Conservation (phyloP, 306 rosid species). For the Luffa aegyptiaca region DNA sequence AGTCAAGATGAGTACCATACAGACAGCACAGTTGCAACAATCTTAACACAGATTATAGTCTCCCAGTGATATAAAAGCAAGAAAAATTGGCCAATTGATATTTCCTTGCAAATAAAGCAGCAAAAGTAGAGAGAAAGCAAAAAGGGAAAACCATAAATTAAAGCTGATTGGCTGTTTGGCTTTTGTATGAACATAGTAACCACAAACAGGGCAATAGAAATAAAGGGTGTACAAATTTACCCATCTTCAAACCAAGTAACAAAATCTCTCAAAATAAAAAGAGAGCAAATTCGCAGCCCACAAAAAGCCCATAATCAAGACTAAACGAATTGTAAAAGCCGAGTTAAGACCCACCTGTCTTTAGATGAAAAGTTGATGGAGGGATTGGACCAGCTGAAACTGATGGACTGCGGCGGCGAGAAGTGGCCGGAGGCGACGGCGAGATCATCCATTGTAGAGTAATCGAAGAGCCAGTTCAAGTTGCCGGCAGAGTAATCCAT, state of each 20-base stretch:
- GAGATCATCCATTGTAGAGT: slow-evolving; percentile 28
- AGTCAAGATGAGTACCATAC: not conserved
- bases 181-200: not conserved
- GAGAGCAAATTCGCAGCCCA: not conserved
- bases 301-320: not conserved
- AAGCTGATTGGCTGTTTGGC: not conserved
- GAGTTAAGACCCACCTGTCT: slow-evolving; percentile 28
- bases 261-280: not conserved
- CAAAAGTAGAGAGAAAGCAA: not conserved
- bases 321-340: slow-evolving; percentile 3
- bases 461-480: slow-evolving; percentile 50
- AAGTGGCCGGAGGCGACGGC: slow-evolving; percentile 28
- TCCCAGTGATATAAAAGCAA: not conserved
- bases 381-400: slow-evolving; percentile 43
- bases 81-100: not conserved
- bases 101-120: not conserved
- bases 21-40: not conserved
- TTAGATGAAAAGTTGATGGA: slow-evolving; percentile 28
- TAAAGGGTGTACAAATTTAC: not conserved
- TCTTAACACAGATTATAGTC: not conserved
- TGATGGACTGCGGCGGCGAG: slow-evolving; percentile 25
- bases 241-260: not conserved
- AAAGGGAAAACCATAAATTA: not conserved
- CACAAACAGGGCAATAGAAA: not conserved
- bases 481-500: slow-evolving; percentile 37